A percentile compares a stretch with the other conserved stretches of the same genome.
Evolutionary conservation across 2,329 filamentous ascomycete species (phyloP).

Genomic region (Colletotrichum chlorophyti): DNA sequence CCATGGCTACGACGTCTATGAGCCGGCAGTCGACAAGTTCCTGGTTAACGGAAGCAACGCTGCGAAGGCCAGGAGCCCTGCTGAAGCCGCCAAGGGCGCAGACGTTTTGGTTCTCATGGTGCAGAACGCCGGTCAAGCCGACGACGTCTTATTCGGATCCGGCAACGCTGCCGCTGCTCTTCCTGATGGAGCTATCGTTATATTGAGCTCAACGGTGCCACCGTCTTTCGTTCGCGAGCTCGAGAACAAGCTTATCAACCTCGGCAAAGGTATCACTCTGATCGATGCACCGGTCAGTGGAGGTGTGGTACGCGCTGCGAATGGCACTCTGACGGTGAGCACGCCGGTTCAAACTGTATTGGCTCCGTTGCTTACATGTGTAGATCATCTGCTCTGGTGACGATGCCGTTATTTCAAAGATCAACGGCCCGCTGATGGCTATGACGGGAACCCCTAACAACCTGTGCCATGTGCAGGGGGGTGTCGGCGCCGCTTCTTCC

Average conservation of each 20-base stretch:
- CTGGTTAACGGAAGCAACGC: slow-evolving; percentile 32
- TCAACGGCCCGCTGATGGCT: slow-evolving; percentile 36
- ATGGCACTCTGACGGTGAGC: slow-evolving; percentile 42
- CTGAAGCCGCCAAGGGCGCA: slow-evolving; percentile 36
- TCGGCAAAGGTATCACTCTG: slow-evolving; percentile 37
- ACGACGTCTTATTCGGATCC: slow-evolving; percentile 39
- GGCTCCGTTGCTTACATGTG: background rate
- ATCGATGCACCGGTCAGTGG: slow-evolving; percentile 47
- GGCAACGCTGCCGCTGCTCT: slow-evolving; percentile 37
- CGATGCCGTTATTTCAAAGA: slow-evolving; percentile 31
- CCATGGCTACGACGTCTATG: slow-evolving; percentile 41
- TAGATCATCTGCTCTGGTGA: slow-evolving; percentile 43
- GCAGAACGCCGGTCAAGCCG: slow-evolving; percentile 41
- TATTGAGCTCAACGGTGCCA: slow-evolving; percentile 45
- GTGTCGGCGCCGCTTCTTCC: slow-evolving; percentile 59
- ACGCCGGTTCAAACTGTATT: background rate
- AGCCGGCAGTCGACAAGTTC: slow-evolving; percentile 38
- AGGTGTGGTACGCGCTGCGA: slow-evolving; percentile 43
- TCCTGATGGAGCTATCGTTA: slow-evolving; percentile 36
- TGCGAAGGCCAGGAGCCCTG: slow-evolving; percentile 34
- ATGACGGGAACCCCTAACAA: slow-evolving; percentile 40
- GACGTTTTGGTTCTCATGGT: slow-evolving; percentile 45
- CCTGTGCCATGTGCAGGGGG: slow-evolving; percentile 56
- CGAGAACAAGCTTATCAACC: slow-evolving; percentile 28
- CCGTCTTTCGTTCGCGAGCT: slow-evolving; percentile 37